These are phyloP conservation scores for Podospora anserina DNA, from an alignment of 495 filamentous ascomycete species.

Conservation along the genomic window DNA sequence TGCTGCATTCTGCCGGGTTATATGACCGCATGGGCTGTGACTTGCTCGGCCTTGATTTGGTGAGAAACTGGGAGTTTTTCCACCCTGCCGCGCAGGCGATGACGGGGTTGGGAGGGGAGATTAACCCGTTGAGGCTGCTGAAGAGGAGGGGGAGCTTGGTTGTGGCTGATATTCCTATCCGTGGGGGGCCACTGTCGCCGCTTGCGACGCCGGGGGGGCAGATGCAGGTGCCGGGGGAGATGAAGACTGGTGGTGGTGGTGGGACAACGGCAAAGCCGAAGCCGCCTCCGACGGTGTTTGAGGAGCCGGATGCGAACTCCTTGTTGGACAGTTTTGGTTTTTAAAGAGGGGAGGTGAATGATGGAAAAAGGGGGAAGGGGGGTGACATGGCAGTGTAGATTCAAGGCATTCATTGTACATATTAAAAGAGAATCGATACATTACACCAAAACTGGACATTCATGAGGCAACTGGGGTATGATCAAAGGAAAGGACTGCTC, in stretches of 20 bases:
- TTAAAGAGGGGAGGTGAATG: constrained; percentile 21
- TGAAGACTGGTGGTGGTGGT: constrained; percentile 42
- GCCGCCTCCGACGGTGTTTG: constrained; percentile 73
- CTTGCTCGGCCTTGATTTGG: constrained; percentile 81
- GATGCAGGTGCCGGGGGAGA: constrained; percentile 42
- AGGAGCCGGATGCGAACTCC: constrained; percentile 85
- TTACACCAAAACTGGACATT: neutral
- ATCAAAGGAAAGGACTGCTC: no score
- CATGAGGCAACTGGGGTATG: no score
- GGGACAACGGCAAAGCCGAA: constrained; percentile 57
- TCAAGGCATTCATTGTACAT: neutral
- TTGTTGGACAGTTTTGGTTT: constrained; percentile 79
- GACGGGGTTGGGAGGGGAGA: constrained; percentile 39
- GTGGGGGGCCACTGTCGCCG: constrained; percentile 50
- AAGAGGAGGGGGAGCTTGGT: constrained; percentile 72
- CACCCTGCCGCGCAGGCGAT: constrained; percentile 38
- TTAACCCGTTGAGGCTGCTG: constrained; percentile 65
- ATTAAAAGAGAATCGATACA: neutral
- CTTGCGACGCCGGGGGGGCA: constrained; percentile 27
- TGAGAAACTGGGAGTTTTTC: constrained; percentile 86
- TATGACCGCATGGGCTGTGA: constrained; percentile 97
- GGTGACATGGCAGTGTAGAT: no score
- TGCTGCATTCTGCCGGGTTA: constrained; percentile 80
- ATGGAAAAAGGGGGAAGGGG: no score
- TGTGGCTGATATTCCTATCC: constrained; percentile 61